Percentiles rank a stretch among this genome's conserved stretches.
phyloP scores from a whole-genome alignment of 345 rosid species.

The Limnanthes douglasii region DNA sequence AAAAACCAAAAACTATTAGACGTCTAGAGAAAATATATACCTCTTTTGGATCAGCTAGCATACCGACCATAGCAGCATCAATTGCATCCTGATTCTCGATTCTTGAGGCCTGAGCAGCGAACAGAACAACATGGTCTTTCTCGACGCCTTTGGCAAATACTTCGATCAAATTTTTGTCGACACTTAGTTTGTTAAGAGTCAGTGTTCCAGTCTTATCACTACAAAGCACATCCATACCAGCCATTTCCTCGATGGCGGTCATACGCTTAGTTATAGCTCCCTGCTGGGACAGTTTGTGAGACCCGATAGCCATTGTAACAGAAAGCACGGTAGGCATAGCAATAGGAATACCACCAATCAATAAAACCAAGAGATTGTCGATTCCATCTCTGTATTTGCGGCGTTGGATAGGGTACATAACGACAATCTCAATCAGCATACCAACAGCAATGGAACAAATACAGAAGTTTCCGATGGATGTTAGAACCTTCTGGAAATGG shows the following conservation, averaged over 20 bases:
- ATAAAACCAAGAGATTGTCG: conserved; percentile 67
- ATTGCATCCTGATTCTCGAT: conserved; percentile 85
- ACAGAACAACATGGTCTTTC: conserved; percentile 44
- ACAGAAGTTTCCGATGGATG: conserved; percentile 83
- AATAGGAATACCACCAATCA: conserved; percentile 88
- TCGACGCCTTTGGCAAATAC: conserved; percentile 56
- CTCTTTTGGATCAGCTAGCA: conserved; percentile 80
- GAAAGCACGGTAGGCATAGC: conserved; percentile 74
- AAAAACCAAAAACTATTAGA: background rate
- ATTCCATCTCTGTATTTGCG: conserved; percentile 61
- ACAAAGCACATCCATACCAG: conserved; percentile 87
- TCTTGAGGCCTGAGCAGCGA: conserved; percentile 82
- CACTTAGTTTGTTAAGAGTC: conserved; percentile 71
- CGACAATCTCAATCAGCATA: conserved; percentile 48
- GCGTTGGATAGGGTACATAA: conserved; percentile 73
- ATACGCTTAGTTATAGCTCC: conserved; percentile 88
- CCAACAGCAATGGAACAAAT: conserved; percentile 61
- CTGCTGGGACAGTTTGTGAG: conserved; percentile 58
- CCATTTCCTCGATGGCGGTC: conserved; percentile 93
- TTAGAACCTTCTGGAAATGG: conserved; percentile 72
- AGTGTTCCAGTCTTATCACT: conserved; percentile 84
- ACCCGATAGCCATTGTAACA: conserved; percentile 86
- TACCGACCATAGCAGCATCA: conserved; percentile 80
- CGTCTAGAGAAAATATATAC: conserved; percentile 11
- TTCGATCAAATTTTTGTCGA: conserved; percentile 59